Evolutionary conservation across 108 stramenopile species (phyloP).

Genomic region (Parmales sp.): DNA sequence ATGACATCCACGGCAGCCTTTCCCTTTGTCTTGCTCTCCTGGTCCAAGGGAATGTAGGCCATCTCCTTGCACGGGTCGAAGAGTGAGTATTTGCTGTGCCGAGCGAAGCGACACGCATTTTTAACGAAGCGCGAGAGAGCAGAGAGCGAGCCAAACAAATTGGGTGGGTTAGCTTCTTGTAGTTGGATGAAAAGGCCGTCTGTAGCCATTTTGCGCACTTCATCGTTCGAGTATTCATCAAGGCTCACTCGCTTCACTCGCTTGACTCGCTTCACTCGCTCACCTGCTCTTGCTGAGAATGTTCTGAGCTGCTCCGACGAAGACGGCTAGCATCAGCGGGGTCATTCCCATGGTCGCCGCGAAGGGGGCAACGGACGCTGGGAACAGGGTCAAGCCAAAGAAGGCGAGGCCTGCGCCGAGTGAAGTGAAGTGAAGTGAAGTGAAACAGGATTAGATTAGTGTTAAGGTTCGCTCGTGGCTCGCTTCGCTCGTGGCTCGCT

Average conservation of each 20-base stretch:
- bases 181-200: no score
- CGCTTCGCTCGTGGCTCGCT: no score
- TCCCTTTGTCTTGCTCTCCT: constrained; percentile 94
- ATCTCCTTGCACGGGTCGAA: constrained; percentile 99
- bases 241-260: no score
- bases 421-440: no score
- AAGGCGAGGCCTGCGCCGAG: constrained; percentile 59
- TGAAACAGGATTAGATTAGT: no score
- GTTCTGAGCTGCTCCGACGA: constrained; percentile 92
- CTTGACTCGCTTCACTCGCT: neutral
- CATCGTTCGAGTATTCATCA: no score
- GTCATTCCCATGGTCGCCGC: constrained; percentile 71
- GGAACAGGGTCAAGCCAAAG: constrained; percentile 78
- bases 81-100: constrained; percentile 51
- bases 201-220: no score
- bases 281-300: constrained; percentile 79
- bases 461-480: no score
- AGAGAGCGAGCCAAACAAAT: no score
- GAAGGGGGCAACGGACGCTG: constrained; percentile 54
- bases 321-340: constrained; percentile 86
- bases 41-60: constrained; percentile 96
- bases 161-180: no score
- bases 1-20: constrained; percentile 98
- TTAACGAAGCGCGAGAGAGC: no score
- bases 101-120: neutral